A percentile compares a stretch with the other conserved stretches of the same genome.
phyloP scores from a whole-genome alignment of 1,284 basidiomycete species.

The Athelia psychrophila region DNA sequence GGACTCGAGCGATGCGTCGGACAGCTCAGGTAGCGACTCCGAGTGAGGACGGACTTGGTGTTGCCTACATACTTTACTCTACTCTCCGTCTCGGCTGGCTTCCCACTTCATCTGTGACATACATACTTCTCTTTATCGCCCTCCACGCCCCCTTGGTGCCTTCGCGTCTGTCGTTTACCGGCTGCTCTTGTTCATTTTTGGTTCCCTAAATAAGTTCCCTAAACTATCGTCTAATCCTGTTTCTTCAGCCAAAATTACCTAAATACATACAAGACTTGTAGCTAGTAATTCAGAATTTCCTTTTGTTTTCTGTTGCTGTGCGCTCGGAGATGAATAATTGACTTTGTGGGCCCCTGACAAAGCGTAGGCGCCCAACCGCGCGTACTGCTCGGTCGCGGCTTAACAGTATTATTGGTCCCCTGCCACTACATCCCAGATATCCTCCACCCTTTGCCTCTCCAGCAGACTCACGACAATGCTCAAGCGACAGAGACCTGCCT shows the following conservation, averaged over 20 bases:
- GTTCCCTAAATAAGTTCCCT: background rate
- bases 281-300: background rate
- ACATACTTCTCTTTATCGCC: background rate
- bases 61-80: background rate
- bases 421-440: too few species aligned
- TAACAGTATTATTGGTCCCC: too few species aligned
- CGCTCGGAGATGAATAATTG: too few species aligned
- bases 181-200: background rate
- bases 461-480: constrained; percentile 43
- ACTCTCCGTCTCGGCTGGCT: background rate
- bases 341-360: too few species aligned
- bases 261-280: background rate
- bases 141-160: background rate
- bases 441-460: too few species aligned
- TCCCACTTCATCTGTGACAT: background rate
- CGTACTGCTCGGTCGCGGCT: too few species aligned
- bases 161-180: background rate
- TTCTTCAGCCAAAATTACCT: background rate
- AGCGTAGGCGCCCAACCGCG: too few species aligned
- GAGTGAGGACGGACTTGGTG: background rate
- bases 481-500: constrained; percentile 59
- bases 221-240: too few species aligned
- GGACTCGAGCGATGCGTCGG: constrained; percentile 40
- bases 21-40: constrained; percentile 28
- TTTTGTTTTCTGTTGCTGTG: background rate